Evolutionary conservation across 441 rosid genomes (phyloP).

Genomic region (Populus hybrid): DNA sequence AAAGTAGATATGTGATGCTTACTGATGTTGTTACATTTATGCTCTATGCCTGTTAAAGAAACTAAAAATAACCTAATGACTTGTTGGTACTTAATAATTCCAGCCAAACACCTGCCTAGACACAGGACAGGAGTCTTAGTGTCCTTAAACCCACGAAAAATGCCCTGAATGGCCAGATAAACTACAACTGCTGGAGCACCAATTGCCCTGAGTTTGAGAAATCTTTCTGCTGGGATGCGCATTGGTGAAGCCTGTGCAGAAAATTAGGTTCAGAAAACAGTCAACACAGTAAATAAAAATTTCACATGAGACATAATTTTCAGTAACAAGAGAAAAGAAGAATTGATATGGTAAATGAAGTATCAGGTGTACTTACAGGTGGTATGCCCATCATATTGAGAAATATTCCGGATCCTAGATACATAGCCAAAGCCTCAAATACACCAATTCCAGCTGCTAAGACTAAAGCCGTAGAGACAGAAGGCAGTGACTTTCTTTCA

Average conservation of each 20-base stretch:
- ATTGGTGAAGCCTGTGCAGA: slow-evolving; percentile 43
- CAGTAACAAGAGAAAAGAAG: not conserved
- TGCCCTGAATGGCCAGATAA: slow-evolving; percentile 47
- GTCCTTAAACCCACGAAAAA: slow-evolving; percentile 52
- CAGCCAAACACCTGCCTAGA: slow-evolving; percentile 38
- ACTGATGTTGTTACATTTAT: too few species aligned
- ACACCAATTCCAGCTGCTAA: too few species aligned
- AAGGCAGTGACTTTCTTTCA: too few species aligned
- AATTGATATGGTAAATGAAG: too few species aligned
- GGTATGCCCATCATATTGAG: too few species aligned
- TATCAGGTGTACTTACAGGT: too few species aligned
- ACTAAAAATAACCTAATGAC: too few species aligned
- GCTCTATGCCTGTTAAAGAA: too few species aligned
- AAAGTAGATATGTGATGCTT: too few species aligned
- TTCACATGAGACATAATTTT: not conserved
- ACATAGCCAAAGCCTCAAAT: too few species aligned
- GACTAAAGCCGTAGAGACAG: too few species aligned
- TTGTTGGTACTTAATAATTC: not conserved
- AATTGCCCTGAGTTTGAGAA: slow-evolving; percentile 41
- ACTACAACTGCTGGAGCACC: slow-evolving; percentile 42
- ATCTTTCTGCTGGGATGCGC: slow-evolving; percentile 33
- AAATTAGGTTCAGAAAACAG: slow-evolving; percentile 7
- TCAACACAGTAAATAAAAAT: not conserved
- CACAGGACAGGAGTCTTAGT: slow-evolving; percentile 48
- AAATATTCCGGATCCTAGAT: too few species aligned